Base-by-base conservation (phyloP, 2,329 filamentous ascomycete species). In the Aureobasidium namibiae region DNA sequence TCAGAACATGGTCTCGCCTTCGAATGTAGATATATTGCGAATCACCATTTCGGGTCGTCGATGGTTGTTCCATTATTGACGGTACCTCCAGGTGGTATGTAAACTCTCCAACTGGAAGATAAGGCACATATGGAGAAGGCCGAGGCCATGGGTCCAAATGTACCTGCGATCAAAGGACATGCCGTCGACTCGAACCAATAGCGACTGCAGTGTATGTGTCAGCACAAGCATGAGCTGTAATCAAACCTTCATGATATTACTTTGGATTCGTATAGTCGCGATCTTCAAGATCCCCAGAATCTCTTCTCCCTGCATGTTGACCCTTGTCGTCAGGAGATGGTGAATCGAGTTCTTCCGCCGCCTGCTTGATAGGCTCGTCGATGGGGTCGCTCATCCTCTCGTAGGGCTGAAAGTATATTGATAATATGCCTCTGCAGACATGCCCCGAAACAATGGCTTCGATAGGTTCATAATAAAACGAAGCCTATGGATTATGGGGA, bases 151-250 rank as follows among this genome's bases (percentile, higher is more conserved):
- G 73, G 73, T 0, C 72, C 73, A 44, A 74, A 73, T 1, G 71
- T 74, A 63, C 74, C 74, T 4, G 82, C 82, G 36, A 83, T 72
- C 3, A 85, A 71, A 14, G 82, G 82, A 64, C 79, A 80, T 33
- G 77, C 80, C 9, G 82, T 84, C 21, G 78, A 82, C 2, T 81
- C 81, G 65, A 84, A 80, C 82, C 82, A 85, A 81, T 81, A 85
- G 59, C 76, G 75, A 65, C 76, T 78, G 45, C 56, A 65, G 8
- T 63, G 16, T 24, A 9, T 10, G 9, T 34, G 52, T 54, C 38
- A 41, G 34, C n/a, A 1, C 29, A 33, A 7, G 21, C n/a, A 11
- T 13, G 44, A 23, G 8, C 13, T 18, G 9, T 50, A 66, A 61
- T 41, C 42, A 18, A 6, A 18, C 14, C 14, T 18, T 6, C 10